Percentiles rank a stretch among this genome's conserved stretches.
These are phyloP conservation scores for Termitomyces sp. DNA, from an alignment of 768 basidiomycete genomes.

Conservation along the genomic window DNA sequence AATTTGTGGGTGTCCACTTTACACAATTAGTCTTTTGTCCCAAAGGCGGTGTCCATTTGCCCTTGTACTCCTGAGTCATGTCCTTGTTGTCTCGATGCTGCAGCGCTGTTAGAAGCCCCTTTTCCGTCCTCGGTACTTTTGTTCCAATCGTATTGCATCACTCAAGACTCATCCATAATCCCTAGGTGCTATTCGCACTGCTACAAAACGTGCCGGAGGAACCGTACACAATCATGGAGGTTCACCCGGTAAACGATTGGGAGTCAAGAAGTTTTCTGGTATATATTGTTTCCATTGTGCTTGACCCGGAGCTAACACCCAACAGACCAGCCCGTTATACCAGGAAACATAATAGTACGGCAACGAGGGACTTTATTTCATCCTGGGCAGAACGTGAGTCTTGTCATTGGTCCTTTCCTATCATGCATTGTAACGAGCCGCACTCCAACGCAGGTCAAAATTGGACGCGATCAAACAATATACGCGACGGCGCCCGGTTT, in stretches of 20 bases:
- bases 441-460: constrained; percentile 61
- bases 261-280: constrained; percentile 97
- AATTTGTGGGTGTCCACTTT: neutral
- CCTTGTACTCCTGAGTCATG: constrained; percentile 27
- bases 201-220: constrained; percentile 96
- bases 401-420: neutral
- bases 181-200: constrained; percentile 76
- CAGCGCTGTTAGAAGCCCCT: constrained; percentile 41
- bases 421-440: constrained; percentile 3
- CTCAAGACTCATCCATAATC: constrained; percentile 23
- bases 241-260: constrained; percentile 89
- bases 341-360: constrained; percentile 94
- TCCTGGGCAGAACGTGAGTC: constrained; percentile 85
- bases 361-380: constrained; percentile 93
- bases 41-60: neutral
- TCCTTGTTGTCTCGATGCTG: constrained; percentile 46
- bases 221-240: constrained; percentile 91
- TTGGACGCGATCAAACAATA: constrained; percentile 93
- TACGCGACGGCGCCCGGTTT: constrained; percentile 88
- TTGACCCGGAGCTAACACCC: neutral
- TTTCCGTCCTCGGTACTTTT: constrained; percentile 41
- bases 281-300: constrained; percentile 15
- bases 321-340: constrained; percentile 85
- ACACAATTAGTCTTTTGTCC: constrained; percentile 7
- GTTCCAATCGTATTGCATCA: constrained; percentile 3